These are phyloP conservation scores for Blumeria graminis DNA, from an alignment of 2,329 filamentous ascomycete genomes.

Conservation along the genomic window DNA sequence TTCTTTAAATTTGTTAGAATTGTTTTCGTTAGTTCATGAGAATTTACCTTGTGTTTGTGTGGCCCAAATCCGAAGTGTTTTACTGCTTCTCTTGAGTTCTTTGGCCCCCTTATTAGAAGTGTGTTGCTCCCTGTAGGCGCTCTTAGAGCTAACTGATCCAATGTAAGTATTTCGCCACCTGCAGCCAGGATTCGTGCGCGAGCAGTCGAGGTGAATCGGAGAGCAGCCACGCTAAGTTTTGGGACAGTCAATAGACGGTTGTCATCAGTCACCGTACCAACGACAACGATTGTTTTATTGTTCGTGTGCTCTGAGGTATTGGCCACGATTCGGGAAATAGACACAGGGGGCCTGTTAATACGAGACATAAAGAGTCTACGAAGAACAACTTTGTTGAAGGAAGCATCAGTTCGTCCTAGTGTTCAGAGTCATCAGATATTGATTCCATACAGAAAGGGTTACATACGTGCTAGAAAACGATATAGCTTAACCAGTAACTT, in stretches of 20 bases:
- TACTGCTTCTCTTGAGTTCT: constrained; percentile 92
- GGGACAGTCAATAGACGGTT: constrained; percentile 77
- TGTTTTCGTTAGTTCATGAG: constrained; percentile 7
- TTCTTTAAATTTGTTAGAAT: constrained; percentile 34
- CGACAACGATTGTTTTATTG: constrained; percentile 75
- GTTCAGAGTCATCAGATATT: constrained; percentile 2
- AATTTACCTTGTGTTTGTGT: constrained; percentile 78
- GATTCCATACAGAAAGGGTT: background rate
- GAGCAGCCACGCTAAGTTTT: constrained; percentile 80
- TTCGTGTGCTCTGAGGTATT: constrained; percentile 39
- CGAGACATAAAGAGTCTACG: constrained; percentile 95
- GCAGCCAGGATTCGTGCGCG: constrained; percentile 82
- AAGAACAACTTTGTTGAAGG: constrained; percentile 98
- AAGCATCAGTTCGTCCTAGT: constrained; percentile 74
- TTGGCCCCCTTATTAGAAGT: constrained; percentile 86
- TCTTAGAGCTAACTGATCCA: constrained; percentile 91
- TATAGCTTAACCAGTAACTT: constrained; percentile 97
- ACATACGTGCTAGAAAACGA: constrained; percentile 86
- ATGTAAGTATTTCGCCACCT: constrained; percentile 82
- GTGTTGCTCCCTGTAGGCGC: constrained; percentile 94
- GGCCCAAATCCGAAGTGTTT: constrained; percentile 99
- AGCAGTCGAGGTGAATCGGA: constrained; percentile 90
- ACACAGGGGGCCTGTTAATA: constrained; percentile 92
- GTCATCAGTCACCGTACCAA: constrained; percentile 94
- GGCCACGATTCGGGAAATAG: constrained; percentile 66